phyloP scores from a whole-genome alignment of 345 rosid species.

The Acer negundo region DNA sequence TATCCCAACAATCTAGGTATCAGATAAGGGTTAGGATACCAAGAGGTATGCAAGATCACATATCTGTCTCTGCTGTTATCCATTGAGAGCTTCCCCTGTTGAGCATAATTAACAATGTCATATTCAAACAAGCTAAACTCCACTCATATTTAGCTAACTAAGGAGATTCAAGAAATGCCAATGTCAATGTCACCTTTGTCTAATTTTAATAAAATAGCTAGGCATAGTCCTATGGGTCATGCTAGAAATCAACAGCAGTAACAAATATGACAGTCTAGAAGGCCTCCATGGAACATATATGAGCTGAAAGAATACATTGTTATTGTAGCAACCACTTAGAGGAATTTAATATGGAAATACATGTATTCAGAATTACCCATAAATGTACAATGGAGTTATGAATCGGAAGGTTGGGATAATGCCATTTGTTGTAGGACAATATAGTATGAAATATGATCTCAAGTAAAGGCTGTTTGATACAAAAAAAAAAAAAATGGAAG shows the following conservation, averaged over 20 bases:
- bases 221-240: constrained; percentile 48
- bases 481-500: constrained; percentile 65
- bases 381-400: constrained; percentile 62
- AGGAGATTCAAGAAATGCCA: constrained; percentile 73
- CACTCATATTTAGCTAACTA: constrained; percentile 58
- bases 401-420: constrained; percentile 64
- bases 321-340: constrained; percentile 61
- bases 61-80: constrained; percentile 43
- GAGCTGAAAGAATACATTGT: constrained; percentile 63
- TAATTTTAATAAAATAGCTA: constrained; percentile 59
- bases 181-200: constrained; percentile 57
- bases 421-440: constrained; percentile 60
- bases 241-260: constrained; percentile 72
- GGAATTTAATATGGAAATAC: constrained; percentile 61
- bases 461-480: constrained; percentile 79
- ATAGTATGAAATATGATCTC: constrained; percentile 53
- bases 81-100: constrained; percentile 55
- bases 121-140: constrained; percentile 56
- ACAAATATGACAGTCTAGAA: constrained; percentile 62
- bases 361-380: constrained; percentile 63
- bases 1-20: constrained; percentile 58
- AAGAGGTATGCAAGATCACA: constrained; percentile 70
- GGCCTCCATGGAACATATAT: constrained; percentile 60
- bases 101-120: constrained; percentile 67
- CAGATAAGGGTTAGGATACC: constrained; percentile 37